Conservation (phyloP, 1,284 basidiomycete genomes). For the Peniophora sp. region DNA sequence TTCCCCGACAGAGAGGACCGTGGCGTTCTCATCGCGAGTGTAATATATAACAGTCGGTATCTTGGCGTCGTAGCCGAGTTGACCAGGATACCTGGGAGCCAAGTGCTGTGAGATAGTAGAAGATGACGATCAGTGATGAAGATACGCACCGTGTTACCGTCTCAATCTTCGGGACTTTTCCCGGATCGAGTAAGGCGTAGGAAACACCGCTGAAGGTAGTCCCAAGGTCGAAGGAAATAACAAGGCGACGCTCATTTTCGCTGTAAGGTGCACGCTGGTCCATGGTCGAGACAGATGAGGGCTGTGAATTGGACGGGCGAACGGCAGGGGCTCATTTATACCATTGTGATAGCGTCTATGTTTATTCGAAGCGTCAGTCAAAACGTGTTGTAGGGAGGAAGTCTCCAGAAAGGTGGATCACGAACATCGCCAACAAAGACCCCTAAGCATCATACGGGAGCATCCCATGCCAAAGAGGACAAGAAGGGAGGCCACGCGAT, state of each 20-base stretch:
- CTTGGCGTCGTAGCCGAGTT: neutral
- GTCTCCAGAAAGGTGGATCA: too few relatives aligned
- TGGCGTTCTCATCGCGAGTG: neutral
- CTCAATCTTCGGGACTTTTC: neutral
- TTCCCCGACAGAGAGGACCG: neutral
- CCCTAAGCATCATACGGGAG: too few relatives aligned
- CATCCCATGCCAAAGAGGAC: too few relatives aligned
- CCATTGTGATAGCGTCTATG: too few relatives aligned
- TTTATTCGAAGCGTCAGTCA: too few relatives aligned
- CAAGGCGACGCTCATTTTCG: neutral
- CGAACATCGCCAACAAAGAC: too few relatives aligned
- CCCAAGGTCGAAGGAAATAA: neutral
- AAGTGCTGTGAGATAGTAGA: neutral
- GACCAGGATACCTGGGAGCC: neutral
- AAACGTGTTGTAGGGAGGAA: too few relatives aligned
- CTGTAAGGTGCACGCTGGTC: neutral
- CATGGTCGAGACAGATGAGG: neutral
- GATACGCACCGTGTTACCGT: conserved; percentile 3
- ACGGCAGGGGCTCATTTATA: too few relatives aligned
- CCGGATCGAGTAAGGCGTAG: neutral
- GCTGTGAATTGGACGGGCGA: too few relatives aligned
- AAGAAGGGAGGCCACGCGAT: too few relatives aligned
- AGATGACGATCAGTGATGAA: neutral
- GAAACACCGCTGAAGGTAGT: neutral
- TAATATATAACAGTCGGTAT: neutral